These are phyloP conservation scores for Butyriboletus loyo DNA, from an alignment of 768 basidiomycete genomes.

Conservation along the genomic window DNA sequence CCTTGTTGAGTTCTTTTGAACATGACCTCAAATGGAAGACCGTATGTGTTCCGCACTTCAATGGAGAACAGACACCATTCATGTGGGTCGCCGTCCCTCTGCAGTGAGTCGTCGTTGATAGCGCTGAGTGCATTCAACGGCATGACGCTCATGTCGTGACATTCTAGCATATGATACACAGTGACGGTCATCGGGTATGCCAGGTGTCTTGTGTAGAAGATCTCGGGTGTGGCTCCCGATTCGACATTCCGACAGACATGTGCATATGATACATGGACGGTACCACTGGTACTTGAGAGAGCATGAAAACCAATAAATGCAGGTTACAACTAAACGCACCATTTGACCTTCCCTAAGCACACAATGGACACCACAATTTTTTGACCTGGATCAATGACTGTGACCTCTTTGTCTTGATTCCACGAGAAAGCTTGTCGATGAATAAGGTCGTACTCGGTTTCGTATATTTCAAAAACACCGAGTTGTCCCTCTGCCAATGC, in stretches of 20 bases:
- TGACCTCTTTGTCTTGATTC: constrained; percentile 43
- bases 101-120: constrained; percentile 23
- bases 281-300: constrained; percentile 62
- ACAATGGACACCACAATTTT: constrained; percentile 64
- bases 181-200: constrained; percentile 89
- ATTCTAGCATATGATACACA: constrained; percentile 94
- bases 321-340: constrained; percentile 52
- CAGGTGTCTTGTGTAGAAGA: constrained; percentile 85
- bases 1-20: constrained; percentile 69
- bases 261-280: constrained; percentile 82
- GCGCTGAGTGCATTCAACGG: constrained; percentile 43
- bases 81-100: constrained; percentile 47
- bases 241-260: constrained; percentile 48
- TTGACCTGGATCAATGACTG: constrained; percentile 63
- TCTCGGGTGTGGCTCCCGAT: constrained; percentile 35
- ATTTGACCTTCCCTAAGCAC: constrained; percentile 89
- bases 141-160: constrained; percentile 76
- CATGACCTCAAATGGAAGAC: constrained; percentile 85
- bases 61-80: constrained; percentile 87
- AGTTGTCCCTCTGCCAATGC: constrained; percentile 77
- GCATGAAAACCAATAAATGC: background rate
- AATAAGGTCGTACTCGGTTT: constrained; percentile 80
- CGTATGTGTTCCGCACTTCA: constrained; percentile 90
- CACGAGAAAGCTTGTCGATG: constrained; percentile 81
- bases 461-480: constrained; percentile 83